Evolutionary conservation across 1,139 yeast species (phyloP), one percentile per base, ranked within the genome.

Genomic region (Geotrichum macrosporum): DNA sequence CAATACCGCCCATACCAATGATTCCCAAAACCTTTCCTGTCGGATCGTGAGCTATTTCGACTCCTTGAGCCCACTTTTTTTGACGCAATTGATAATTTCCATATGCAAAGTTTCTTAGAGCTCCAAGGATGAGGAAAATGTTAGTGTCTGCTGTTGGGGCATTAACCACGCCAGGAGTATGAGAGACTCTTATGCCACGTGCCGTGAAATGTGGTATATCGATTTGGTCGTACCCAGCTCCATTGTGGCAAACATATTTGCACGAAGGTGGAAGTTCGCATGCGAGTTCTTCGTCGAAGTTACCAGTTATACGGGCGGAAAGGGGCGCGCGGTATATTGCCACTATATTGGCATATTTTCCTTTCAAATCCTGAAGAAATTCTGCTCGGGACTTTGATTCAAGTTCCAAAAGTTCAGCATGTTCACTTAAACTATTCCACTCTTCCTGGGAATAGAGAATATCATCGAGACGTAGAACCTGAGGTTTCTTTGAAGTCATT

Each of bases 221-320:
- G 44, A 80, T 68, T 35, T 59, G 51, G 62, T 92, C 97, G 64
- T 92, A 92, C 4, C 98, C 97, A 1, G 98, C 98, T 48, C 97
- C 96, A 57, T 78, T 74, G 66, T 87, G 95, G 57, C 84, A 73
- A 18, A 92, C 72, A 12, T 79, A 74, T 57, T 78, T 77, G 24
- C 89, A 74, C 0, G 80, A 62, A 1, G 71, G 53, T 3, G 95
- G 95, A 48, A 92, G 69, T 29, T 69, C 67, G 10, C 65, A 58
- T 18, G 82, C 75, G 55, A 89, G 65, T 57, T 86, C 95, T 44
- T 73, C 77, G 62, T 88, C 95, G 58, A 88, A 78, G 48, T 81
- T 65, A 1, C 96, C 97, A 6, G 53, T 53, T 39, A 49, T 35
- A 9, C 31, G 34, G 2, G 39, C 51, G 3, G 57, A 51, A 27